Base-by-base conservation (phyloP, 2,329 filamentous ascomycete species). In the Sordariomycetes sp. region DNA sequence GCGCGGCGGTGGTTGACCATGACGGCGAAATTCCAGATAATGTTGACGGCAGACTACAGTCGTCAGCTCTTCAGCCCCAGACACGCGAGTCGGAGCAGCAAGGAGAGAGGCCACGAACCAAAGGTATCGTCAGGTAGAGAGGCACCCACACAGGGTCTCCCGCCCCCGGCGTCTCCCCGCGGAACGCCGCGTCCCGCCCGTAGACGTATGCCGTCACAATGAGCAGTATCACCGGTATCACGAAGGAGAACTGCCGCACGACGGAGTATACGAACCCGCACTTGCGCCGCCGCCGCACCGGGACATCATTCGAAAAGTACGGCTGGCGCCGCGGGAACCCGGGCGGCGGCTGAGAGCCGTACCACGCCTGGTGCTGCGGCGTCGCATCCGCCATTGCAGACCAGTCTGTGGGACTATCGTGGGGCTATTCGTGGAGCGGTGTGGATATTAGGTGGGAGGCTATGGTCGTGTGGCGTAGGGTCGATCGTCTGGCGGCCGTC, bases 181-280 rank as follows among this genome's bases (percentile, higher is more conserved):
- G 46, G 3, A 16, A 34, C n/a, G 18, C 28, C 20, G 55, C n/a
- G 16, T 48, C 55, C 11, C 34, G 55, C 16, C 35, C 50, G 35
- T 57, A 57, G n/a, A 43, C 20, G 32, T 57, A 57, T 28, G 20
- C 48, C 5, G 50, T 43, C 24, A 57, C 20, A 10, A 57, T 25
- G 32, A 57, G 34, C 32, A 57, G 50, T 35, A 57, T 51, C 24
- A 57, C 14, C 16, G 55, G 55, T 10, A 57, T n/a, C 46, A 37
- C 48, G n/a, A 53, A 20, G 5, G 46, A 57, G 16, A 57, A 22
- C 55, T 57, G 55, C 10, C 55, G 46, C 14, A 57, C 32, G 34
- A 53, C 22, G 7, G 46, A 57, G 16, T 25, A 20, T 32, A 34
- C 35, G 46, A 50, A 32, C 16, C 28, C 3, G 28, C 55, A 57